Conservation (phyloP, 140 eudicot species). For the Stevia rebaudiana region DNA sequence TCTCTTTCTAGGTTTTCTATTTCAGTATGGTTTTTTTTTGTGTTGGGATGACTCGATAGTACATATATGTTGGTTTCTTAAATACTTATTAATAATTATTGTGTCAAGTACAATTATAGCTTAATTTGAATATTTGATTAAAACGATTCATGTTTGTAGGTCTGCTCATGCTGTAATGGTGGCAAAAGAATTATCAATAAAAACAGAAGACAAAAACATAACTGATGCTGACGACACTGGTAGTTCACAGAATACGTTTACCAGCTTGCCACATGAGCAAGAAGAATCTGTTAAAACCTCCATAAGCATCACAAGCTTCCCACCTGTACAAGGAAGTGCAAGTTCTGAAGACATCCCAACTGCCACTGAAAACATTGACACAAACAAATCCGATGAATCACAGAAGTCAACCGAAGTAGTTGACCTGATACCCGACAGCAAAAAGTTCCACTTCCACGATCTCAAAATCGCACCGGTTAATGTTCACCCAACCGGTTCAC, state of each 20-base stretch:
- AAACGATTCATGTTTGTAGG: slow-evolving; percentile 38
- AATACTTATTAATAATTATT: not conserved
- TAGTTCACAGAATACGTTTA: slow-evolving; percentile 61
- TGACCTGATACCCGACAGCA: slow-evolving; percentile 38
- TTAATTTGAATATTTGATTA: not conserved
- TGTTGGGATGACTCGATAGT: not conserved
- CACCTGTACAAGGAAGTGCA: slow-evolving; percentile 71
- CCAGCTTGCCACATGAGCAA: slow-evolving; percentile 74
- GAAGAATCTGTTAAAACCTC: slow-evolving; percentile 78
- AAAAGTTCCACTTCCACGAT: slow-evolving; percentile 40
- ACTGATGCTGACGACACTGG: slow-evolving; percentile 63
- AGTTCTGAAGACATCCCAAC: slow-evolving; percentile 74
- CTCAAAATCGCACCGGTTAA: slow-evolving; percentile 38
- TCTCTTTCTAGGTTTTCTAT: not conserved
- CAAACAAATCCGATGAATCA: slow-evolving; percentile 21
- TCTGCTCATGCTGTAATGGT: slow-evolving; percentile 73
- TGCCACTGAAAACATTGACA: slow-evolving; percentile 14
- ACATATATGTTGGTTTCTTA: not conserved
- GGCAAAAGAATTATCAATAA: slow-evolving; percentile 68
- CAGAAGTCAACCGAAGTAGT: slow-evolving; percentile 23
- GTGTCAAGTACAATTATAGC: not conserved
- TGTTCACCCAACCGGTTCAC: slow-evolving; percentile 47
- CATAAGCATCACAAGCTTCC: slow-evolving; percentile 65
- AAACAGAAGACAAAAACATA: slow-evolving; percentile 65
- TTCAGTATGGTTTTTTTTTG: too few relatives aligned